A percentile compares a stretch with the other conserved stretches of the same genome.
These are phyloP conservation scores for Diplodia scrobiculata DNA, from an alignment of 2,329 filamentous ascomycete genomes.

Conservation along the genomic window DNA sequence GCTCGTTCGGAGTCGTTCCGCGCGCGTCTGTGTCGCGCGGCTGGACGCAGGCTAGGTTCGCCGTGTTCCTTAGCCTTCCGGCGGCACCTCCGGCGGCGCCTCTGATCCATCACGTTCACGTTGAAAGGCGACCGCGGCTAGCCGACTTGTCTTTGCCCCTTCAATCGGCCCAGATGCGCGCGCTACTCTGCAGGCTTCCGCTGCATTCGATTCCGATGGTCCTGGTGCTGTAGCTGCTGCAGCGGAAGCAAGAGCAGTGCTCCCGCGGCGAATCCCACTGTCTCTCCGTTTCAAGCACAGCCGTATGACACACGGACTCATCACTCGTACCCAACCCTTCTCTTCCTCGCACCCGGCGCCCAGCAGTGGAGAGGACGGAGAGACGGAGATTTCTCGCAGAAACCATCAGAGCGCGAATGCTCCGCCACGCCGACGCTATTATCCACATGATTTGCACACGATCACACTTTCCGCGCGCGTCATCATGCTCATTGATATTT, in stretches of 20 bases:
- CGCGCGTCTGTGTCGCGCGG: background rate
- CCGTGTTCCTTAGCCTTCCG: background rate
- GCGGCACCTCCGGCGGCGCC: background rate
- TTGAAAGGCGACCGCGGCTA: background rate
- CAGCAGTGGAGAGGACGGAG: background rate
- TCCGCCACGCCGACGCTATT: conserved; percentile 8
- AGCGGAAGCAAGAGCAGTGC: background rate
- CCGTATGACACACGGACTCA: background rate
- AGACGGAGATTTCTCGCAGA: conserved; percentile 20
- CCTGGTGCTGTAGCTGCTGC: background rate
- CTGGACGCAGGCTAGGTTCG: background rate
- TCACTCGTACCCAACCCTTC: background rate
- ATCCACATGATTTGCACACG: background rate
- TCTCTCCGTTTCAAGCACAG: background rate
- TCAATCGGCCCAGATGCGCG: background rate
- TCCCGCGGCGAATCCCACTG: background rate
- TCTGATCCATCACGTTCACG: background rate
- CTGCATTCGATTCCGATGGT: background rate
- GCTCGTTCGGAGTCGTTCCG: background rate
- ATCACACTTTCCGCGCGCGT: background rate
- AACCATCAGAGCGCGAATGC: background rate
- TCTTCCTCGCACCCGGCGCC: background rate
- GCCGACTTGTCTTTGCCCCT: background rate
- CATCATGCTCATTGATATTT: background rate
- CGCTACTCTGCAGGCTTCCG: background rate